Evolutionary conservation across 108 stramenopile species (phyloP), one percentile per base, ranked within the genome.

Genomic region (Schizochytrium sp.): DNA sequence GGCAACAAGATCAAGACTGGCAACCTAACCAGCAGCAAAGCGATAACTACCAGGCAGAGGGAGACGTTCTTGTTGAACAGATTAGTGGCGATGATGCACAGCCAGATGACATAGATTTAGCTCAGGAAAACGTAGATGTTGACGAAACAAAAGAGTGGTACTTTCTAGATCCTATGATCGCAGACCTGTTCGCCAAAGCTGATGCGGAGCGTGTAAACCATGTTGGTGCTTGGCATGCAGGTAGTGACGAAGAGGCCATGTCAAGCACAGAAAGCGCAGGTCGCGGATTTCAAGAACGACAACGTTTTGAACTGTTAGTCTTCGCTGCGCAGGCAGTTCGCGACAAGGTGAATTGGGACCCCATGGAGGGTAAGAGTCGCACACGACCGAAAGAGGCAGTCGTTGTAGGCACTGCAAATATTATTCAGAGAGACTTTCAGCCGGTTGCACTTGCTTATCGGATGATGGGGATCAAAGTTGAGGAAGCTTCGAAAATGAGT

Each of bases 291-390:
- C 40, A 69, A 38, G 15, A 8, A 44, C 64, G 44, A 44, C 64
- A 15, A 69, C 64, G 64, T 44, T 38, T 44, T 44, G 64, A 69
- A 44, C 64, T 69, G 10, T 7, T 69, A 7, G 8, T 69, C 64
- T 69, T 69, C 28, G 64, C 64, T 7, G 40, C 42, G 42, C 40
- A 69, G 28, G 64, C 64, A 44, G 15, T 69, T 12, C 64, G 64
- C 64, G 64, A 69, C 76, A 83, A 42, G 28, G 76, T 83, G 13
- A 83, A 83, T 83, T 83, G 76, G 76, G 76, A 49, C 50, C 47
- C 50, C 47, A 40, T 83, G 40, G 76, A 83, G 28, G 76, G 76
- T 40, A 83, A 83, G 47, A 19, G 17, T 83, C 76, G n/a, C 8
- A 17, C 10, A 5, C 8, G 53, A 53, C 50, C 76, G 28, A 83